Evolutionary conservation across 495 filamentous ascomycete species (phyloP).

Genomic region (Aspergillus cavernicola): DNA sequence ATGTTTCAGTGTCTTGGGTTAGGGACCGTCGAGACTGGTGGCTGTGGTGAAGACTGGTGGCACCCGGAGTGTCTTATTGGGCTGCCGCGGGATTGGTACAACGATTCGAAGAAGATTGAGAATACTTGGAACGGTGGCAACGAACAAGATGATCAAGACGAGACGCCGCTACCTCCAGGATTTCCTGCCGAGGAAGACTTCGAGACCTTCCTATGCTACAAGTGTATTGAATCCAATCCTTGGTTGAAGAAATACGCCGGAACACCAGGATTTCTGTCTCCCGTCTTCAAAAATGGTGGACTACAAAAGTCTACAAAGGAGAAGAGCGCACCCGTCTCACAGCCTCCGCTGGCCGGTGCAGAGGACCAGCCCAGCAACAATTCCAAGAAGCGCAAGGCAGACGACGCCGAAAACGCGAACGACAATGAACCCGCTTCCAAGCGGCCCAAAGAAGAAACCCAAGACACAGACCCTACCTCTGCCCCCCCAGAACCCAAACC

Average conservation of each 20-base stretch:
- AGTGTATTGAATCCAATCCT: conserved; percentile 81
- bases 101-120: conserved; percentile 28
- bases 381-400: conserved; percentile 74
- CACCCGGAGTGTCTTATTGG: conserved; percentile 94
- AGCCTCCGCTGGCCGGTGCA: conserved; percentile 1
- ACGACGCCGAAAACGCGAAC: conserved; percentile 48
- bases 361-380: conserved; percentile 18
- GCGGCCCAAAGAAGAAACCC: conserved; percentile 48
- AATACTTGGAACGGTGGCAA: conserved; percentile 3
- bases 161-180: conserved; percentile 66
- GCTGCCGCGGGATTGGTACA: conserved; percentile 53
- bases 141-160: conserved; percentile 42
- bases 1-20: conserved; percentile 98
- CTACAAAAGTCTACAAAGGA: conserved; percentile 12
- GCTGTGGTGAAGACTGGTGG: conserved; percentile 99
- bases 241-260: conserved; percentile 95
- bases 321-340: conserved; percentile 3
- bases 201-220: conserved; percentile 86
- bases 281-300: conserved; percentile 51
- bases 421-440: conserved; percentile 46
- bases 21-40: conserved; percentile 71
- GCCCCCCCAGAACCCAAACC: conserved; percentile 17
- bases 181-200: conserved; percentile 89
- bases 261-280: conserved; percentile 71
- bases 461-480: conserved; percentile 20